These are phyloP conservation scores for Balansia obtecta DNA, from an alignment of 2,329 filamentous ascomycete species.

Conservation along the genomic window DNA sequence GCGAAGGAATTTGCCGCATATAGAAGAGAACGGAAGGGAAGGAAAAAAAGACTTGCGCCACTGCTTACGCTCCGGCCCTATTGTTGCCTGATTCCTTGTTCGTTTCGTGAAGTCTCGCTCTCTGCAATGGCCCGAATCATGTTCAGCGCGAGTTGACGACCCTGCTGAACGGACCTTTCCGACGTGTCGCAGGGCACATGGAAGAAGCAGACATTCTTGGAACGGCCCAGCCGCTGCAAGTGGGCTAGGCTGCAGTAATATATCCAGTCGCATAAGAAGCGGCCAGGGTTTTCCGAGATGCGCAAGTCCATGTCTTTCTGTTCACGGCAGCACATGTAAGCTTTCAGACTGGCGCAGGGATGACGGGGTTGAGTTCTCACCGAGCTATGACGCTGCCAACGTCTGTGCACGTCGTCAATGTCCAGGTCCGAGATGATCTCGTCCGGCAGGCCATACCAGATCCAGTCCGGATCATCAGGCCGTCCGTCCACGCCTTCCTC, in stretches of 20 bases:
- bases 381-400: conserved; percentile 41
- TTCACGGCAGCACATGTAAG: too few species aligned
- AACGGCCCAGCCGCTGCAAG: conserved; percentile 32
- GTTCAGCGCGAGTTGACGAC: conserved; percentile 39
- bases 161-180: conserved; percentile 32
- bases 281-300: conserved; percentile 57
- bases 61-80: neutral
- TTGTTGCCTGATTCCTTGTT: conserved; percentile 6
- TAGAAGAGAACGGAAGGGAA: neutral
- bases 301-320: conserved; percentile 34
- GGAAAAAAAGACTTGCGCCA: neutral
- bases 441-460: conserved; percentile 40
- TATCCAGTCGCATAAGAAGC: conserved; percentile 68
- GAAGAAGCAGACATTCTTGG: conserved; percentile 50
- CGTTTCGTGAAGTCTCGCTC: conserved; percentile 26
- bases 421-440: conserved; percentile 46
- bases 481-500: conserved; percentile 41
- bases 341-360: too few species aligned
- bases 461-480: conserved; percentile 30
- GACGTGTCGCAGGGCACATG: conserved; percentile 55
- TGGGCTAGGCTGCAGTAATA: conserved; percentile 58
- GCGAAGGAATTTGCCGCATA: too few species aligned
- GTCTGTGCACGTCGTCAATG: conserved; percentile 39
- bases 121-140: conserved; percentile 46
- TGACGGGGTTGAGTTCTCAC: too few species aligned